Percentiles rank a stretch among this genome's conserved stretches.
These are phyloP conservation scores for Reticulascus tulasneorum DNA, from an alignment of 2,329 filamentous ascomycete genomes.

Conservation along the genomic window DNA sequence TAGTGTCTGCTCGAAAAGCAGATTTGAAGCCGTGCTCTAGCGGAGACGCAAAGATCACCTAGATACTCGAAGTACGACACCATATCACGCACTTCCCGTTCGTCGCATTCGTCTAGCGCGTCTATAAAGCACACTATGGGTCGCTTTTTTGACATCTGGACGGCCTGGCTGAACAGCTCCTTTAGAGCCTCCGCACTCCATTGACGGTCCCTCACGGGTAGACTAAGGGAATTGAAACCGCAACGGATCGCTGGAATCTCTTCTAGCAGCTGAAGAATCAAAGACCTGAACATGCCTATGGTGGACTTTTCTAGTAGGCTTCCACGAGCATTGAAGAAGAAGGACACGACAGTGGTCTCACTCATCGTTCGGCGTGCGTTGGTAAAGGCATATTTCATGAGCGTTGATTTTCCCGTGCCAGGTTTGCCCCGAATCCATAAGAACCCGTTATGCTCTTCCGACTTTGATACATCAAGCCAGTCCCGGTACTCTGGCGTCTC, in stretches of 20 bases:
- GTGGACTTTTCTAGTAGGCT: conserved; percentile 38
- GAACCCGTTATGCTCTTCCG: conserved; percentile 30
- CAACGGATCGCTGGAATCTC: conserved; percentile 26
- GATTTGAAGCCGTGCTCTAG: background rate
- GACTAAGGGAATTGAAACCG: conserved; percentile 25
- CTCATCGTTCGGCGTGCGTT: conserved; percentile 10
- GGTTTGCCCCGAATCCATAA: conserved; percentile 45
- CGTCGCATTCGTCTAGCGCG: conserved; percentile 9
- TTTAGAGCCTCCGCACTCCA: conserved; percentile 18
- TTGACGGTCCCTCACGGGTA: too few species aligned
- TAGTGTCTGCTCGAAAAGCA: conserved; percentile 9
- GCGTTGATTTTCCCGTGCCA: conserved; percentile 40
- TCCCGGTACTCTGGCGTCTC: conserved; percentile 24
- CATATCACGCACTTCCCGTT: conserved; percentile 4
- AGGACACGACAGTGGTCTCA: conserved; percentile 28
- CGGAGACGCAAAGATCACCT: background rate
- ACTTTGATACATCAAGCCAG: conserved; percentile 30
- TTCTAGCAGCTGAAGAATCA: conserved; percentile 42
- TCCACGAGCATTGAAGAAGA: conserved; percentile 48
- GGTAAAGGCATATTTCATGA: conserved; percentile 36
- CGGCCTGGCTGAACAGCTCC: conserved; percentile 17
- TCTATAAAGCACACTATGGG: conserved; percentile 17
- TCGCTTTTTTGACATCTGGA: conserved; percentile 10
- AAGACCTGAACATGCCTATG: conserved; percentile 45
- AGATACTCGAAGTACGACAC: conserved; percentile 1